phyloP scores from a whole-genome alignment of 345 rosid species.

The Acer yangbiense region DNA sequence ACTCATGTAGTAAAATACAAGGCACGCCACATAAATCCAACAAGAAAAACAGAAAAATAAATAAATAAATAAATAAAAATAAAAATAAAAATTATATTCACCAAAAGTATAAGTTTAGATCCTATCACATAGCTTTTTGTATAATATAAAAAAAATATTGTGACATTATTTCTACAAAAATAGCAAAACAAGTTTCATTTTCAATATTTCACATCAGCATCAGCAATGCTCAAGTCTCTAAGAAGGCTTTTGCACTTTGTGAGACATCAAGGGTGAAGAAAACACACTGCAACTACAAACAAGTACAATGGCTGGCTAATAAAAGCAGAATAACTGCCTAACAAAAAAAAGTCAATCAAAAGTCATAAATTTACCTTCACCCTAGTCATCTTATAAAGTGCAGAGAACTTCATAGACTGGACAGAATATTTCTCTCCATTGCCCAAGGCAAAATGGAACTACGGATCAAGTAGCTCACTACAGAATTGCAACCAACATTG shows the following conservation, averaged over 20 bases:
- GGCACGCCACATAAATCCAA: neutral
- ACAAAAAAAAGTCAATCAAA: conserved; percentile 8
- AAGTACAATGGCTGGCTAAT: conserved; percentile 1
- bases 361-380: conserved; percentile 64
- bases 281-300: neutral
- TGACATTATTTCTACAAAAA: conserved; percentile 1
- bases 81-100: neutral
- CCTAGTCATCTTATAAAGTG: conserved; percentile 90
- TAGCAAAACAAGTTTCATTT: neutral
- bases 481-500: conserved; percentile 32
- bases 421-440: conserved; percentile 82
- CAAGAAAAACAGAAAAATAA: neutral
- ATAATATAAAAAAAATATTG: neutral
- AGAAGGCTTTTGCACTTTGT: neutral
- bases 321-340: conserved; percentile 12
- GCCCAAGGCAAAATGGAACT: conserved; percentile 93
- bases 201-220: neutral
- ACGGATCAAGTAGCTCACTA: conserved; percentile 95
- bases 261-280: neutral
- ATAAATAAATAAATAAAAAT: too few species aligned
- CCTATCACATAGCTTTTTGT: neutral
- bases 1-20: neutral
- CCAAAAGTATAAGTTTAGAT: neutral
- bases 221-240: neutral
- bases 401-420: conserved; percentile 88